These are phyloP conservation scores for Trichophyton benhamiae DNA, from an alignment of 2,329 filamentous ascomycete species.

Conservation along the genomic window DNA sequence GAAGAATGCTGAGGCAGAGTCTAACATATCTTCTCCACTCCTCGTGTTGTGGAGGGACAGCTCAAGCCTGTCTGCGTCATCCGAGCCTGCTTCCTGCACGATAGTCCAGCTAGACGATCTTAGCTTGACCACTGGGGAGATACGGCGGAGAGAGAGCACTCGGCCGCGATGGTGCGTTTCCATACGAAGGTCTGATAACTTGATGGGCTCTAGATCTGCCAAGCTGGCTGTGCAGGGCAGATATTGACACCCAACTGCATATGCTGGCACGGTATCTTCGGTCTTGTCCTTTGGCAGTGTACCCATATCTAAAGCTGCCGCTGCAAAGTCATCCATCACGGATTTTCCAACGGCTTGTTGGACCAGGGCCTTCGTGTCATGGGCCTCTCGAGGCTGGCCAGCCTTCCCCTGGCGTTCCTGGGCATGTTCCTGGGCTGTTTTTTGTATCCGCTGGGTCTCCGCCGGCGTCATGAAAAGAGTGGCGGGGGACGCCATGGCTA, in stretches of 20 bases:
- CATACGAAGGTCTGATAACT: not conserved
- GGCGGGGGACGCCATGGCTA: not conserved
- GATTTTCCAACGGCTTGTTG: not conserved
- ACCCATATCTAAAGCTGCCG: not conserved
- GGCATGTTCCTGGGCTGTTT: not conserved
- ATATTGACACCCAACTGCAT: not conserved
- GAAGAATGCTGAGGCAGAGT: conserved; percentile 26
- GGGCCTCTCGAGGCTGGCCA: not conserved
- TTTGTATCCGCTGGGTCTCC: not conserved
- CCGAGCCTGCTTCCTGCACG: not conserved
- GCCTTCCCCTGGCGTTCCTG: not conserved
- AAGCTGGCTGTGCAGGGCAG: not conserved
- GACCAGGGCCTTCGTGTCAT: not conserved
- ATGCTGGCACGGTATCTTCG: not conserved
- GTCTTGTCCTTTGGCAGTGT: not conserved
- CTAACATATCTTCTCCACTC: not conserved
- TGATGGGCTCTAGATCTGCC: not conserved
- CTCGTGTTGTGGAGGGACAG: not conserved
- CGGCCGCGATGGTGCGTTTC: not conserved
- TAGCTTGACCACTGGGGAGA: not conserved
- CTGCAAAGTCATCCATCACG: conserved; percentile 2
- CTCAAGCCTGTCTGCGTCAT: not conserved
- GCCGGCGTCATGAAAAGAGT: conserved; percentile 1
- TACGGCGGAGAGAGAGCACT: not conserved
- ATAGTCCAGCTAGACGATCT: not conserved